phyloP scores from a whole-genome alignment of 768 basidiomycete species.

The Lactarius psammicola region DNA sequence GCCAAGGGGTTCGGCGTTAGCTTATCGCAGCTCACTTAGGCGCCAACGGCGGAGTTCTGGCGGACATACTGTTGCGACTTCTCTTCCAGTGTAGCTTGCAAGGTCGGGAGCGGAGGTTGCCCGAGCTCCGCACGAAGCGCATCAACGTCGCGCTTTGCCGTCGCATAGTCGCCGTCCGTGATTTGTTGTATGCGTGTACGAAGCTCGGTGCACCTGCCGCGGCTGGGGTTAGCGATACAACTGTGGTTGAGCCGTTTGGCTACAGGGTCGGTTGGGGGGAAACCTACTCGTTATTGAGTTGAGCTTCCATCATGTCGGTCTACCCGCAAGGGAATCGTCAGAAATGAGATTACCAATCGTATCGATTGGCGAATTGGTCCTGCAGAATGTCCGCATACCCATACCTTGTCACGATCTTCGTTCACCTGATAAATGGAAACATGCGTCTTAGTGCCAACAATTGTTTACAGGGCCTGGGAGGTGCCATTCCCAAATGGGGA shows the following conservation, averaged over 20 bases:
- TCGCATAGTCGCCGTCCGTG: slow-evolving; percentile 73
- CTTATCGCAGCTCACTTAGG: neutral
- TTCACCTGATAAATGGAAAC: slow-evolving; percentile 53
- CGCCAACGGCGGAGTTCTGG: neutral
- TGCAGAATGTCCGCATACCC: slow-evolving; percentile 33
- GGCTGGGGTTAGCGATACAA: slow-evolving; percentile 20
- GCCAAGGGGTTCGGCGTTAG: slow-evolving; percentile 5
- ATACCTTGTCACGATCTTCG: slow-evolving; percentile 74
- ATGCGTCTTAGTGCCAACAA: slow-evolving; percentile 10
- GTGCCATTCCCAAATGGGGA: slow-evolving; percentile 13
- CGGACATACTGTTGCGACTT: slow-evolving; percentile 51
- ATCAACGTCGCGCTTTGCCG: slow-evolving; percentile 76
- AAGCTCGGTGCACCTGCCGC: slow-evolving; percentile 59
- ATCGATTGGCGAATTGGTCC: neutral
- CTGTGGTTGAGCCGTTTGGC: neutral
- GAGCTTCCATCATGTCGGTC: slow-evolving; percentile 68
- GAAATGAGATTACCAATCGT: slow-evolving; percentile 7
- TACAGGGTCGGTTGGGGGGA: neutral
- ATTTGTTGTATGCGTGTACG: slow-evolving; percentile 62
- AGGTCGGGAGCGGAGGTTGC: slow-evolving; percentile 65
- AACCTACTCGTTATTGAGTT: slow-evolving; percentile 66
- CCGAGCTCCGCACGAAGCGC: slow-evolving; percentile 72
- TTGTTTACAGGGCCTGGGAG: neutral
- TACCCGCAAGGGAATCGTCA: slow-evolving; percentile 25
- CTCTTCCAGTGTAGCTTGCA: slow-evolving; percentile 75